Conservation (phyloP, 2,329 filamentous ascomycete genomes). For the Trichoderma afroharzianum region DNA sequence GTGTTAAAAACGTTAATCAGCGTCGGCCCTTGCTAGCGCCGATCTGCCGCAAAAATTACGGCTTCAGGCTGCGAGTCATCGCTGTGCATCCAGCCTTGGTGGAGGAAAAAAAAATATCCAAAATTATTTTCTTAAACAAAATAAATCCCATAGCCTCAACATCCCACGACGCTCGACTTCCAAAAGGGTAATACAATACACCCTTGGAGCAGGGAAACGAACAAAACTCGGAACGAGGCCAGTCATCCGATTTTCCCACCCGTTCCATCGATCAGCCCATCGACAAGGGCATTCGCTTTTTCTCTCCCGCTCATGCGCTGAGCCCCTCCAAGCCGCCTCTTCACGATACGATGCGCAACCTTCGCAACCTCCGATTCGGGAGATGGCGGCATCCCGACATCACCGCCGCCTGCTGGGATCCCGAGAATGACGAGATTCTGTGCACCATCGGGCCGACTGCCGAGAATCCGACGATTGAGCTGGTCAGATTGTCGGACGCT, state of each 20-base stretch:
- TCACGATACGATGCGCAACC: constrained; percentile 79
- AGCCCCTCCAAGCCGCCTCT: constrained; percentile 12
- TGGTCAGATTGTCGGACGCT: constrained; percentile 53
- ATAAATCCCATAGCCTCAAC: background rate
- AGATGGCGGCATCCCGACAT: constrained; percentile 61
- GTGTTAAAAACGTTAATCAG: background rate
- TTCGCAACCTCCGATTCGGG: constrained; percentile 71
- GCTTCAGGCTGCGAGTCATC: constrained; percentile 4
- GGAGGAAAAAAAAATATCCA: background rate
- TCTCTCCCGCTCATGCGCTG: background rate
- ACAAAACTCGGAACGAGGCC: background rate
- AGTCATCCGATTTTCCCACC: background rate
- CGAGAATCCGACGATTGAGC: constrained; percentile 67
- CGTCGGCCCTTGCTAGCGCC: constrained; percentile 20
- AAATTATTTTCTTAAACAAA: background rate
- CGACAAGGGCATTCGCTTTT: background rate
- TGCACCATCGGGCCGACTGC: constrained; percentile 79
- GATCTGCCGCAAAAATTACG: constrained; percentile 15
- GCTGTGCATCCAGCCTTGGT: background rate
- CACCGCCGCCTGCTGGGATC: constrained; percentile 83
- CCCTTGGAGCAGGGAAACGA: background rate
- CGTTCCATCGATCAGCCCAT: background rate
- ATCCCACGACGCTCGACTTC: background rate
- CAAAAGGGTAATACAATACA: background rate
- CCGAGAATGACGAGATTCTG: constrained; percentile 70